Percentiles rank a stretch among this genome's conserved stretches.
Conservation (phyloP, 1,284 basidiomycete genomes). For the Ustilago shanxiensis region DNA sequence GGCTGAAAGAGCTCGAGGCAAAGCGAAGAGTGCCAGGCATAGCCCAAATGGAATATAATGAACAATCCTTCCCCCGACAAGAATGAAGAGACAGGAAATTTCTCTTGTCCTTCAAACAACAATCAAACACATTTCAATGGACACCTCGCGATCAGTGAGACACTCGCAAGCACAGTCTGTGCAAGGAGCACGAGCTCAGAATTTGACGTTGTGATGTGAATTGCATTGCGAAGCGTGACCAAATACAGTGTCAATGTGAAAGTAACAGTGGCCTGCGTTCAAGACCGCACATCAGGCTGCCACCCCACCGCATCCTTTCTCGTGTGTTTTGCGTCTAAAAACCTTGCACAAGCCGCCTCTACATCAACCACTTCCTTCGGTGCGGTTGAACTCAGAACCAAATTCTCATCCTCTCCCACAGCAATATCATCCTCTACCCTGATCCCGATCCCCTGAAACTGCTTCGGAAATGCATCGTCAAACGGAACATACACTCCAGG, state of each 20-base stretch:
- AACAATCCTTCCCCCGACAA: too few relatives aligned
- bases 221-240: conserved; percentile 3
- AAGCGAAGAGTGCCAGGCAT: too few relatives aligned
- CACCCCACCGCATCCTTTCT: background rate
- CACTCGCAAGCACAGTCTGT: too few relatives aligned
- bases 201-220: background rate
- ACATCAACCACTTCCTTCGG: conserved; percentile 68
- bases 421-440: conserved; percentile 68
- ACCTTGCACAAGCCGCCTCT: conserved; percentile 56
- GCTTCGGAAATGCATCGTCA: conserved; percentile 58
- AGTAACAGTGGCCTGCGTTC: background rate
- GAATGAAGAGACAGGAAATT: too few relatives aligned
- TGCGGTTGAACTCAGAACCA: conserved; percentile 58
- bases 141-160: too few relatives aligned
- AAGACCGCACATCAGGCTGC: conserved; percentile 18
- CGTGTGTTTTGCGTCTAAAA: conserved; percentile 21
- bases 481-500: conserved; percentile 67
- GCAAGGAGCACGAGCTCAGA: background rate
- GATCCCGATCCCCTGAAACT: conserved; percentile 67
- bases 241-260: too few relatives aligned
- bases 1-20: too few relatives aligned
- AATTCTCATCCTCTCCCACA: conserved; percentile 38
- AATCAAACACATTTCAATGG: too few relatives aligned
- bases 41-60: too few relatives aligned
- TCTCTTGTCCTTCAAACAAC: too few relatives aligned